A percentile compares a stretch with the other conserved stretches of the same genome.
Evolutionary conservation across 306 rosid species (phyloP).

Genomic region (Dryas octopetala): DNA sequence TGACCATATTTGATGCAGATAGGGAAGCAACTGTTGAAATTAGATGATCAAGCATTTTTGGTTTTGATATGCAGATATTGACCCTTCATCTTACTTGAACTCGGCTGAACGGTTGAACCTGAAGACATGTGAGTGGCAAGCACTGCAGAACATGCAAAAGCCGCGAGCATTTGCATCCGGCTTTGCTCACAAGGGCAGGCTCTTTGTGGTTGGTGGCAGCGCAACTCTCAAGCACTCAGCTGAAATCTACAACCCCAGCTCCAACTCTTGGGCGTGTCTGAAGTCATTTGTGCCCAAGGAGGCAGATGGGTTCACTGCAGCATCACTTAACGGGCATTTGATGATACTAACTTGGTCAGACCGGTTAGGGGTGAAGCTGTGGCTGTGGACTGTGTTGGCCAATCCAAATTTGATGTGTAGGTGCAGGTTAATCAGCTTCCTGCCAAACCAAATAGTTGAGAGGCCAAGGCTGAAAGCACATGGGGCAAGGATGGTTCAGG

Average conservation of each 20-base stretch:
- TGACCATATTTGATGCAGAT: not conserved
- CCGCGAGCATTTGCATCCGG: conserved; percentile 9
- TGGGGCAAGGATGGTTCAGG: conserved; percentile 17
- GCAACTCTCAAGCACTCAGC: conserved; percentile 9
- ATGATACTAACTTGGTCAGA: conserved; percentile 15
- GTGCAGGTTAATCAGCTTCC: not conserved
- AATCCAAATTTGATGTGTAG: not conserved
- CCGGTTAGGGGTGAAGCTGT: conserved; percentile 10
- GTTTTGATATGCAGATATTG: not conserved
- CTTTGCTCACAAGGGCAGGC: conserved; percentile 7
- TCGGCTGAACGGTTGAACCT: conserved; percentile 11
- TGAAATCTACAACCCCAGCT: conserved; percentile 6
- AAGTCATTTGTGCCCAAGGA: conserved; percentile 9
- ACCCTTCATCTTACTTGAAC: conserved; percentile 15
- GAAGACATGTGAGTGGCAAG: conserved; percentile 13
- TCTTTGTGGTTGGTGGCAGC: conserved; percentile 11
- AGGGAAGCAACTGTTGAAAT: not conserved
- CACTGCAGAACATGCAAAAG: conserved; percentile 1
- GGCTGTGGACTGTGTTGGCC: not conserved
- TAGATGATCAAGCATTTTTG: not conserved
- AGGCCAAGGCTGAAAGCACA: not conserved
- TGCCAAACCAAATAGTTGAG: conserved; percentile 10
- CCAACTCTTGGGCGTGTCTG: not conserved
- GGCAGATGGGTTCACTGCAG: conserved; percentile 9
- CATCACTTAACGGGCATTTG: not conserved